Evolutionary conservation across 352 stramenopile genomes (phyloP), one percentile per base, ranked within the genome.

Genomic region (Pilasporangium apinafurcum): DNA sequence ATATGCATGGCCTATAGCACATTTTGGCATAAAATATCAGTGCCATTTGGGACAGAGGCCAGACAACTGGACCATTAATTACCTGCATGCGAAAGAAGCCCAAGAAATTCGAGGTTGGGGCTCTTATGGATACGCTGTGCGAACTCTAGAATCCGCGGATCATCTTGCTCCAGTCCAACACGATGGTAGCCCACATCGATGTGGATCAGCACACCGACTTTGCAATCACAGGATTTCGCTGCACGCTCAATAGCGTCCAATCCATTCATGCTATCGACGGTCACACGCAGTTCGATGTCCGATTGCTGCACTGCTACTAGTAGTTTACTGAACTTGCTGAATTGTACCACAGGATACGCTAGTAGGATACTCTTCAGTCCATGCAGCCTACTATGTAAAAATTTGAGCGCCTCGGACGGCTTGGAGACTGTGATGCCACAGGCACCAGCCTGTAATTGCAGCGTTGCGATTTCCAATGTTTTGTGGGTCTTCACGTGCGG

Each of bases 401-500:
- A 89, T 33, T 68, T 60, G 53, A 83, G 64, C 28, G 68, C 77
- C 47, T 89, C 77, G 2, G 66, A 68, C 12, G 73, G 71, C 48
- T 89, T 89, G 26, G 77, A 85, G 2, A 82, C 61, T 13, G 77
- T 86, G 42, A 89, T 45, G 10, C 73, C 77, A 30, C 61, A 64
- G 4, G 73, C 77, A 16, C 77, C 77, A 3, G 67, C 58, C 18
- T 36, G 48, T 24, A 89, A 56, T 44, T 84, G 73, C 47, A 78
- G 53, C 24, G 48, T 27, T 26, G 77, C 61, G 52, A 86, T 76
- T 52, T 90, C 77, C 12, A 72, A 50, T 18, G 66, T 86, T 58
- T 90, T 90, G 74, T 90, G 77, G 41, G 73, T 86, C 62, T 89
- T 89, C 33, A 58, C 57, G 37, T 90, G 77, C 24, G 77, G 77